Conservation (phyloP, 1,284 basidiomycete species). For the Marasmius fiardii region DNA sequence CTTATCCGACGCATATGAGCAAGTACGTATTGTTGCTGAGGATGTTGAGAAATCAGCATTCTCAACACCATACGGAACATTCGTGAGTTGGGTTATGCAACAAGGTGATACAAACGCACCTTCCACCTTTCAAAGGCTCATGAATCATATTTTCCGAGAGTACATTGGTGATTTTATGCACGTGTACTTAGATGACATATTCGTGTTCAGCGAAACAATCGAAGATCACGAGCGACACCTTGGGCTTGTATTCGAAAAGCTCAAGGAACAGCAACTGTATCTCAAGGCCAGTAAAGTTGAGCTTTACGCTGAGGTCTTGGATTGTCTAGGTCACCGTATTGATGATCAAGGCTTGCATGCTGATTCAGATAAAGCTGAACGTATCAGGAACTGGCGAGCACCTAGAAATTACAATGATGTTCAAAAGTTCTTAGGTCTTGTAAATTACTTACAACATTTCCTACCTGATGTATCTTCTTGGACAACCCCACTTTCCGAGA, state of each 20-base stretch:
- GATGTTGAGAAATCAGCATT: constrained; percentile 14
- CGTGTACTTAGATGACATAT: constrained; percentile 33
- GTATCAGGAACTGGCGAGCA: constrained; percentile 21
- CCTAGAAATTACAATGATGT: constrained; percentile 25
- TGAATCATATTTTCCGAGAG: constrained; percentile 23
- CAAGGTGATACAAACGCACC: too few relatives aligned
- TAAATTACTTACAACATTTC: constrained; percentile 28
- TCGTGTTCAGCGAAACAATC: too few relatives aligned
- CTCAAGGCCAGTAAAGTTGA: too few relatives aligned
- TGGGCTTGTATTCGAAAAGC: too few relatives aligned
- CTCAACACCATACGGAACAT: constrained; percentile 22
- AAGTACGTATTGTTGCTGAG: too few relatives aligned
- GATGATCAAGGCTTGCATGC: constrained; percentile 18
- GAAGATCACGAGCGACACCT: too few relatives aligned
- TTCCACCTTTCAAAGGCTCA: constrained; percentile 20
- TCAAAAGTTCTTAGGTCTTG: constrained; percentile 27
- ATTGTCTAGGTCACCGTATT: constrained; percentile 21
- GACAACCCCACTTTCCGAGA: constrained; percentile 16
- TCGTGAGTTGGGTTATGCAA: constrained; percentile 27
- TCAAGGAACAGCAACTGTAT: too few relatives aligned
- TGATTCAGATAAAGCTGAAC: constrained; percentile 17
- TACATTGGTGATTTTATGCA: constrained; percentile 23
- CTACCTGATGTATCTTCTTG: constrained; percentile 24
- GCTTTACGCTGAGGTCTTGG: constrained; percentile 18
- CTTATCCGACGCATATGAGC: too few relatives aligned